A percentile compares a stretch with the other conserved stretches of the same genome.
Evolutionary conservation across 2,329 filamentous ascomycete species (phyloP).

Genomic region (Neofusicoccum kwambonambiense): DNA sequence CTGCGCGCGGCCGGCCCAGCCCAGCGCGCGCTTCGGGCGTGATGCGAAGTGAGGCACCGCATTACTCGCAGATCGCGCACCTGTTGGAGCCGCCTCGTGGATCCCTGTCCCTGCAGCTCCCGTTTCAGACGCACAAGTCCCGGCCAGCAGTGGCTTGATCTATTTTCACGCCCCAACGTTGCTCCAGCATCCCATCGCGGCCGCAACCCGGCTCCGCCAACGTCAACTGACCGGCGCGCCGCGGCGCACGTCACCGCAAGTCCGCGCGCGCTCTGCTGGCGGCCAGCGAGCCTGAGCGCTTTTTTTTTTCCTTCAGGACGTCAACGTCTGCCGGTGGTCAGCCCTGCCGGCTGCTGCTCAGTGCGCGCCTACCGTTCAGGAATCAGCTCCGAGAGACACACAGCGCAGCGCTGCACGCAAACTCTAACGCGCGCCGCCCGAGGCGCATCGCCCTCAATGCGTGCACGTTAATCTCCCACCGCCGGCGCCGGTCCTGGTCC

Average conservation of each 20-base stretch:
- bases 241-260: slow-evolving; percentile 7
- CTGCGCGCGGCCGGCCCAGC: neutral
- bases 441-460: slow-evolving; percentile 10
- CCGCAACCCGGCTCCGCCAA: neutral
- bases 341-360: slow-evolving; percentile 1
- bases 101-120: slow-evolving; percentile 11
- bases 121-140: slow-evolving; percentile 12
- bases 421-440: slow-evolving; percentile 9
- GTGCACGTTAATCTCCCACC: slow-evolving; percentile 13
- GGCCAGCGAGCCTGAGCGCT: neutral
- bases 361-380: neutral
- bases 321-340: neutral
- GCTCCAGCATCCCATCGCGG: neutral
- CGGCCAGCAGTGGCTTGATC: slow-evolving; percentile 4
- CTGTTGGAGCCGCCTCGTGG: slow-evolving; percentile 8
- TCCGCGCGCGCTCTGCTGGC: neutral
- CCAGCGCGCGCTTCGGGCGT: neutral
- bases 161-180: neutral
- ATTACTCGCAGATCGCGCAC: slow-evolving; percentile 12
- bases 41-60: neutral
- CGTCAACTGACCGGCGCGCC: neutral
- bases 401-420: neutral
- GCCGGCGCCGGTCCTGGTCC: neutral
- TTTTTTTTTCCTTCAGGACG: neutral
- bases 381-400: neutral